Base-by-base conservation (phyloP, 164 flowering plant species). In the Umbilicus rupestris region DNA sequence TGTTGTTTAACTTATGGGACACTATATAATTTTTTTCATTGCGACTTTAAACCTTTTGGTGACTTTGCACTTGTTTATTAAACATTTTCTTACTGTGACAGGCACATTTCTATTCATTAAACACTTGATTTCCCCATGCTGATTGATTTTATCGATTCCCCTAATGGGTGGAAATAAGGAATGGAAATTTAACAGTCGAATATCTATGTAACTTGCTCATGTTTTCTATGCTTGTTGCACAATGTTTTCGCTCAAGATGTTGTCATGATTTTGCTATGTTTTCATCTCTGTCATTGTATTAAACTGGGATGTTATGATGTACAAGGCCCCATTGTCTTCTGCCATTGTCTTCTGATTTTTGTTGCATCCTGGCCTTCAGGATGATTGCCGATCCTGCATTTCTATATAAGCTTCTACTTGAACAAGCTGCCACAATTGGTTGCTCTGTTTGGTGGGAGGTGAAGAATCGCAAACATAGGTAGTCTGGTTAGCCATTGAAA, bases 321-420 rank as follows among this genome's bases (percentile, higher is more conserved):
- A 28, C 33, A 28, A 28, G 14, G 22, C 33, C 31, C 3, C 20
- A 10, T 52, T 28, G 31, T 14, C 33, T 55, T 55, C 17, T 28
- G 33, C 3, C 20, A 10, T 52, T 28, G 31, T 14, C 33, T 55
- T 55, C 17, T 28, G 33, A 26, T 28, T 28, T 19, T 3, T 14
- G 5, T 28, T 22, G 12, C 44, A 28, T 39, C 62, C 39, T 71
- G 46, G 68, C 64, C 26, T 45, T 28, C 89, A 94, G 99, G 81
- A 90, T 92, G 99, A 69, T 95, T 73, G 99, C 98, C 65, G 99
- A 95, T 76, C 97, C 99, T 65, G 82, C 94, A 31, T 95, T 95
- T 77, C 44, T 87, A 20, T 79, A 86, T 65, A 85, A 72, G 74
- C 77, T 95, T 75, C 83, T 85, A 49, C 73, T 92, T 46, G 98